These are phyloP conservation scores for Neopestalotiopsis rosae DNA, from an alignment of 2,329 filamentous ascomycete genomes.

Conservation along the genomic window DNA sequence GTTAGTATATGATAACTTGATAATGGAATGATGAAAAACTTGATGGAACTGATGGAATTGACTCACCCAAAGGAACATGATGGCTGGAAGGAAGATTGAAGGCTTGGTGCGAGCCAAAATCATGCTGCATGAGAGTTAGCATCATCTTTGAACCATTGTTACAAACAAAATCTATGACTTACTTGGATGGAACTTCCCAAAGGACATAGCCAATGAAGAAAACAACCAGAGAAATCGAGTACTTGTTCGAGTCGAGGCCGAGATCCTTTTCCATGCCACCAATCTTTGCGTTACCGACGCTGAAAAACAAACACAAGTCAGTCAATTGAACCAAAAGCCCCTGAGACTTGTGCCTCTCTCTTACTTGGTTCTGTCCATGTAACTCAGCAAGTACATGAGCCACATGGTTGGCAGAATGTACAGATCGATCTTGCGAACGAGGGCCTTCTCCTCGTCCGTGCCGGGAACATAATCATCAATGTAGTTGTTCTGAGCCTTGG, in stretches of 20 bases:
- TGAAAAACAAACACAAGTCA: slow-evolving; percentile 32
- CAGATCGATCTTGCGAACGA: slow-evolving; percentile 47
- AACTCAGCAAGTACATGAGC: slow-evolving; percentile 62
- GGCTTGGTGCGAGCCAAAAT: slow-evolving; percentile 68
- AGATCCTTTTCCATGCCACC: slow-evolving; percentile 48
- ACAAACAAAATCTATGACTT: background rate
- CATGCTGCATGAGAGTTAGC: slow-evolving; percentile 38
- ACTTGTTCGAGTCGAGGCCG: slow-evolving; percentile 62
- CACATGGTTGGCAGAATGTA: slow-evolving; percentile 57
- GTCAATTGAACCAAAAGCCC: background rate
- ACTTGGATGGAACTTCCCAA: slow-evolving; percentile 68
- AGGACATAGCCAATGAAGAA: slow-evolving; percentile 75
- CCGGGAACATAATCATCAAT: slow-evolving; percentile 32
- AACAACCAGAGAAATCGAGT: slow-evolving; percentile 63
- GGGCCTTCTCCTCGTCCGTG: slow-evolving; percentile 38
- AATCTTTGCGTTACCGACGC: slow-evolving; percentile 62
- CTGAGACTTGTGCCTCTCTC: background rate
- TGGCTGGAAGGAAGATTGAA: slow-evolving; percentile 67
- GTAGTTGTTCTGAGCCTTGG: slow-evolving; percentile 22
- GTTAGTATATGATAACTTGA: background rate
- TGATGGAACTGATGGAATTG: background rate
- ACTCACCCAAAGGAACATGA: slow-evolving; percentile 61
- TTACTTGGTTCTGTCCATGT: slow-evolving; percentile 61
- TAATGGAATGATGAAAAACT: background rate
- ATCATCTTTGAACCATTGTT: background rate